Evolutionary conservation across 306 rosid species (phyloP), one percentile per base, ranked within the genome.

Genomic region (Prosopis cineraria): DNA sequence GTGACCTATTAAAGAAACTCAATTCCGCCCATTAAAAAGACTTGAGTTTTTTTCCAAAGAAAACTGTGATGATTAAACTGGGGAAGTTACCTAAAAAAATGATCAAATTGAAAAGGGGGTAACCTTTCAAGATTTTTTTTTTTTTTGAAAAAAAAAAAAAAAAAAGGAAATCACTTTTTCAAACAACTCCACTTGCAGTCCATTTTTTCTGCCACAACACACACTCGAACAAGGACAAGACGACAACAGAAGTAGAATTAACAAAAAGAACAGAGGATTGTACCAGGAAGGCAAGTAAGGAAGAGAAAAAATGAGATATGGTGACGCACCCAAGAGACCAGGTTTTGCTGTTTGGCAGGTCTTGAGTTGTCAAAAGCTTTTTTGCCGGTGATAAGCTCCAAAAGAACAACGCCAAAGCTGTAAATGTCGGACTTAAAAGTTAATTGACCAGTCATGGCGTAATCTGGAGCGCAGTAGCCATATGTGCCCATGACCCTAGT

Each of bases 381-480:
- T 85, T 92, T 82, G 13, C 98, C 98, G 0, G 97, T 92, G 69
- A 95, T 87, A 71, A 95, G 85, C 89, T 95, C 98, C 91, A 95
- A 85, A 83, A 95, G 95, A 87, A 91, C 98, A 37, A 95, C 97
- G 10, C 98, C 98, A 13, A 95, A 91, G 86, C 96, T 92, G 84
- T 92, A 91, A 78, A 95, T 84, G 80, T 95, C 98, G 40, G 97
- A 89, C 84, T 95, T 91, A 67, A 92, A 87, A 30, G 98, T 92
- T 69, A 92, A 86, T 73, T 90, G 93, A 41, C 98, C 97, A 0
- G 98, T 92, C 91, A 83, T 88, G 31, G 93, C 91, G 79, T 90
- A 94, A 80, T 88, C 93, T 2, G 98, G 97, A 81, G 97, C 97
- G 45, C 95, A 90, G 39, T 95, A 95, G 70, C 98, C 98, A 72